A percentile compares a stretch with the other conserved stretches of the same genome.
phyloP scores from a whole-genome alignment of 352 stramenopile genomes.

The Globisporangium cederbergense region DNA sequence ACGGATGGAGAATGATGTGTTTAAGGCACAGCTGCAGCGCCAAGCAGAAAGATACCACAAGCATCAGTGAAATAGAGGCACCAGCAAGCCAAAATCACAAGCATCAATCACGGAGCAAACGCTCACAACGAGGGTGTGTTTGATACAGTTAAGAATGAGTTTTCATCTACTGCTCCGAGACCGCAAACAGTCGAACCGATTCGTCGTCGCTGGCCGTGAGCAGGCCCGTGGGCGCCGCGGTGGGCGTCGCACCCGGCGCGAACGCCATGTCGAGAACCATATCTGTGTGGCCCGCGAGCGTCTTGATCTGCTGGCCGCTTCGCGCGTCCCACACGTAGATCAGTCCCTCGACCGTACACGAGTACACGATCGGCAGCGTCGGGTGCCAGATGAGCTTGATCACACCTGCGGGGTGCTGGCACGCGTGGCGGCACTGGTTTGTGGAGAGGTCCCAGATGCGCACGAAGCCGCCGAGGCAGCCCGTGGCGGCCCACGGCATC shows the following conservation, averaged over 20 bases:
- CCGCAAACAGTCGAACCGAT: conserved; percentile 68
- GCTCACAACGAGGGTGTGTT: background rate
- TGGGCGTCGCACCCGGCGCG: conserved; percentile 37
- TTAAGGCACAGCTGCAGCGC: no score
- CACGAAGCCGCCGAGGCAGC: conserved; percentile 91
- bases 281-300: conserved; percentile 85
- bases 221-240: conserved; percentile 40
- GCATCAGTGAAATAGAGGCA: background rate
- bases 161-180: conserved; percentile 20
- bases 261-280: conserved; percentile 92
- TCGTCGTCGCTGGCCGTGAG: conserved; percentile 84
- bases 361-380: conserved; percentile 76
- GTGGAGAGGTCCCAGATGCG: conserved; percentile 96
- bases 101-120: background rate
- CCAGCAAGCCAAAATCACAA: background rate
- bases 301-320: conserved; percentile 71
- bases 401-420: conserved; percentile 83
- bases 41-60: background rate
- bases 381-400: conserved; percentile 92
- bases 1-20: background rate
- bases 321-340: conserved; percentile 92
- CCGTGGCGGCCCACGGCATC: conserved; percentile 94
- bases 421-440: conserved; percentile 87
- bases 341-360: conserved; percentile 83
- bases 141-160: background rate